Base-by-base conservation (phyloP, 805 yeast species). In the Ogataea ramenticola region DNA sequence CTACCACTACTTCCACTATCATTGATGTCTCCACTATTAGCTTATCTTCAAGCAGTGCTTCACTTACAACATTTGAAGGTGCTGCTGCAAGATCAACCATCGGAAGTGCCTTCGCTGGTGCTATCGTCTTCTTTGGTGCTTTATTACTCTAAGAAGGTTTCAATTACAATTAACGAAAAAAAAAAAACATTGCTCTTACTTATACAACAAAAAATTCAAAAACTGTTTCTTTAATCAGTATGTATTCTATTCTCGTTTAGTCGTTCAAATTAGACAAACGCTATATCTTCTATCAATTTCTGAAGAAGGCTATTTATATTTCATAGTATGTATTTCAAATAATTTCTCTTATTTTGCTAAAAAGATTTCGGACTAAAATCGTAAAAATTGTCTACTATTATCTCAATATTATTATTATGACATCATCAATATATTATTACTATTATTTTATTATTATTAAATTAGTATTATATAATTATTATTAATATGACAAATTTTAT, bases 61-160 rank as follows among this genome's bases (percentile, higher is more conserved):
- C 36, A 27, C 46, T 55, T 34, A 46, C 57, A 24, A 51, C 65
- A 39, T 60, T 48, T 53, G 57, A 54, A 45, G 64, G 58, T 45
- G 61, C 54, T 36, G 64, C 55, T 46, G 47, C 46, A 19, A 36
- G 27, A 15, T 29, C 41, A 2, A 39, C 48, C 12, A 15, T 46
- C 22, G 45, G 48, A 10, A 50, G 52, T 26, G 42, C 44, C 17
- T 27, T 41, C 4, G 35, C 35, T 24, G 48, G 46, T 24, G 46
- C 40, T 33, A 10, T 45, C 11, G 37, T 47, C 15, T 21, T 49
- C 21, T 14, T 42, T 11, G 44, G 43, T 43, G 47, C 50, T 41
- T 31, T 50, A 7, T 35, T 50, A 5, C 4, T 24, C 6, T 40
- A 30, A 37, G 3, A 3, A 19, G 17, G 14, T 12, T 31, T 15